These are phyloP conservation scores for Beauveria australis DNA, from an alignment of 2,329 filamentous ascomycete genomes.

Conservation along the genomic window DNA sequence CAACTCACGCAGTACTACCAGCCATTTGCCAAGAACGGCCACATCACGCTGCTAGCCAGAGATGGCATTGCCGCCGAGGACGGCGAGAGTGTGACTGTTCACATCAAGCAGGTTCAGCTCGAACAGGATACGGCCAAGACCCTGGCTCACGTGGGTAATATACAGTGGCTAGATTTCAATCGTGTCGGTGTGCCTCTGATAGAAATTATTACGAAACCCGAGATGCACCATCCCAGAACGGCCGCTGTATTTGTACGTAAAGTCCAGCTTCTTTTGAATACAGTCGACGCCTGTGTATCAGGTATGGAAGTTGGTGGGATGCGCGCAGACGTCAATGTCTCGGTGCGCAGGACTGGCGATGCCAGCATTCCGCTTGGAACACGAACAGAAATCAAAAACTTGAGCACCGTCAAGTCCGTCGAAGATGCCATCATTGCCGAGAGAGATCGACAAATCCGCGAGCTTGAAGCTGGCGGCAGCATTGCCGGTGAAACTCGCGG, in stretches of 20 bases:
- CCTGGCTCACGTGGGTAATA: slow-evolving; percentile 62
- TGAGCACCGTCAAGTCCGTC: slow-evolving; percentile 89
- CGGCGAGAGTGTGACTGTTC: slow-evolving; percentile 60
- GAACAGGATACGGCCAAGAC: slow-evolving; percentile 98
- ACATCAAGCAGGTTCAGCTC: slow-evolving; percentile 91
- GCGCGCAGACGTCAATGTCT: slow-evolving; percentile 92
- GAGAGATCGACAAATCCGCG: slow-evolving; percentile 74
- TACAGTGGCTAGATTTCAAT: slow-evolving; percentile 85
- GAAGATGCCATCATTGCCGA: slow-evolving; percentile 93
- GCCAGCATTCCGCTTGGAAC: slow-evolving; percentile 54
- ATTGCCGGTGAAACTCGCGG: slow-evolving; percentile 85
- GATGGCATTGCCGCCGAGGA: slow-evolving; percentile 75
- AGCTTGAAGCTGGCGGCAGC: slow-evolving; percentile 66
- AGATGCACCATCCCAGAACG: slow-evolving; percentile 79
- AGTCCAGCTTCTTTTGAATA: slow-evolving; percentile 69
- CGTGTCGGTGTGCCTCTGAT: slow-evolving; percentile 84
- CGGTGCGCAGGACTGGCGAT: slow-evolving; percentile 56
- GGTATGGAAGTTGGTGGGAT: slow-evolving; percentile 93
- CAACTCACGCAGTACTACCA: slow-evolving; percentile 96
- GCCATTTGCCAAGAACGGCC: slow-evolving; percentile 61
- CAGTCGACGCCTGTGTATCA: slow-evolving; percentile 76
- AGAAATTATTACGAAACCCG: slow-evolving; percentile 87
- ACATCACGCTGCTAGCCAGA: slow-evolving; percentile 59
- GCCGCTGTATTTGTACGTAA: slow-evolving; percentile 86
- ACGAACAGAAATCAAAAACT: slow-evolving; percentile 93